Base-by-base conservation (phyloP, 2,329 filamentous ascomycete genomes). In the Akanthomyces uredinophilus region DNA sequence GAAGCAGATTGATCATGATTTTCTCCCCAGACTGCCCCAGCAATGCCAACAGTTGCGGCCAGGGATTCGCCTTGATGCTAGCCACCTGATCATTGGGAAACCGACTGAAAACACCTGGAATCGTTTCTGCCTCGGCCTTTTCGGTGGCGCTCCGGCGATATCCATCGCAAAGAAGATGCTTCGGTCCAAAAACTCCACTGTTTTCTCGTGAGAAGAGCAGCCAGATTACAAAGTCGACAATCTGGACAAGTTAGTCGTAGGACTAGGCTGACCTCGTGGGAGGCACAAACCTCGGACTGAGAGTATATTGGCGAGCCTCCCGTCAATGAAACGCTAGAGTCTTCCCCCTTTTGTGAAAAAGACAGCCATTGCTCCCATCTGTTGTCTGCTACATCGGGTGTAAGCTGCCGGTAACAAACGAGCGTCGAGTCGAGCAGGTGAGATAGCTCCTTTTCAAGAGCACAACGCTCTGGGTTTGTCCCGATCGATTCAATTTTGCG, bases 131-230 rank as follows among this genome's bases (percentile, higher is more conserved):
- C 14, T 72, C 66, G 6, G 70, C 69, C 6, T 65, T 68, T 29
- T 72, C 74, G 37, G 67, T 70, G 39, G 67, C 66, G 29, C 75
- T 71, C 66, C 81, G 84, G 68, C 88, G 85, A 68, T 88, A 96
- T 27, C 94, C 94, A 78, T 96, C 88, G 67, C 91, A 93, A 5
- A 99, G 82, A 5, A 96, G 70, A 75, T 97, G 91, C 56, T 84
- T 83, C 1, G 89, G 87, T 69, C 82, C 84, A 55, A 65, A 41
- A 11, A 66, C 78, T 73, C 63, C 74, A 75, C 32, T 71, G 37
- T 79, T 76, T 18, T 78, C 75, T 67, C 83, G 81, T 14, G 83
- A 84, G 73, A 96, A 96, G 2, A 96, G 78, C 11, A 84, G 80
- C 85, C 89, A 92, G 47, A 97, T 85, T 32, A 84, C 83, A 72